phyloP scores from a whole-genome alignment of 106 monocot genomes.

The Amphibolis antarctica region DNA sequence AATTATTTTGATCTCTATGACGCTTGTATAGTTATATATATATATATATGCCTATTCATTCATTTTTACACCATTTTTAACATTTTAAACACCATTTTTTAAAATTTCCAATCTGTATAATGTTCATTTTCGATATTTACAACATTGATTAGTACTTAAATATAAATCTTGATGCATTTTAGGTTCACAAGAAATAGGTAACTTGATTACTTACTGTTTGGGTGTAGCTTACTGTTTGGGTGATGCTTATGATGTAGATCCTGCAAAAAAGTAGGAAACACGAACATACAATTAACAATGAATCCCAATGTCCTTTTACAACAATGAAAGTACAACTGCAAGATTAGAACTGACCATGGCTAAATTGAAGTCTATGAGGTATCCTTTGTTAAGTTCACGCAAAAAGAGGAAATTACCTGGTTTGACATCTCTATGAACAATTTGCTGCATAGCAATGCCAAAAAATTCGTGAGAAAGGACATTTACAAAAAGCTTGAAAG shows the following conservation, averaged over 20 bases:
- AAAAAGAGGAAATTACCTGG: conserved; percentile 94
- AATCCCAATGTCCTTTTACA: neutral
- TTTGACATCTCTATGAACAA: conserved; percentile 89
- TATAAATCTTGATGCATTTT: no score
- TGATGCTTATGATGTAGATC: conserved; percentile 73
- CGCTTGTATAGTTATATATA: no score
- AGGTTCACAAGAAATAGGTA: neutral
- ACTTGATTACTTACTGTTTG: neutral
- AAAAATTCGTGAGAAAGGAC: neutral
- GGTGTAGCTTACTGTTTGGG: conserved; percentile 41
- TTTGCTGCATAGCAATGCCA: conserved; percentile 29
- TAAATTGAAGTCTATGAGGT: conserved; percentile 96
- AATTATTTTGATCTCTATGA: no score
- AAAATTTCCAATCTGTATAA: no score
- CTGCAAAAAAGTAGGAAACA: conserved; percentile 23
- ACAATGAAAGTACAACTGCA: neutral
- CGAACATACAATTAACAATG: neutral
- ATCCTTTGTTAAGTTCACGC: conserved; percentile 70
- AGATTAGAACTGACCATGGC: conserved; percentile 52
- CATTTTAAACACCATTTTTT: no score
- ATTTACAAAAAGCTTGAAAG: neutral
- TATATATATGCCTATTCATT: no score
- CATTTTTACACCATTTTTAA: no score
- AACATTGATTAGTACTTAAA: no score
- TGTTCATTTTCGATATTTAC: no score